Conservation (phyloP, 1,284 basidiomycete species). For the Athelia psychrophila region DNA sequence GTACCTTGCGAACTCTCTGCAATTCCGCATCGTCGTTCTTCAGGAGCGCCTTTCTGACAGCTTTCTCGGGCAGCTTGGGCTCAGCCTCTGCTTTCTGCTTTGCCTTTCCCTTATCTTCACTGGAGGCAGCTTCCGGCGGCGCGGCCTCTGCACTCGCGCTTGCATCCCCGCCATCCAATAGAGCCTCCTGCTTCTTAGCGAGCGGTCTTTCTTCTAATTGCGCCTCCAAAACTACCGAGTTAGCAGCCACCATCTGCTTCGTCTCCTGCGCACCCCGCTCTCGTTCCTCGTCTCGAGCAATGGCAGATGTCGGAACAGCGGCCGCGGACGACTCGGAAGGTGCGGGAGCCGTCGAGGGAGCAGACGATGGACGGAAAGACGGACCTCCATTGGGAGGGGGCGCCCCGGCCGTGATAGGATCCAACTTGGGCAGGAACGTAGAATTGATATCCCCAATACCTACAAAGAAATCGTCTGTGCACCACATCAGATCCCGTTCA, state of each 20-base stretch:
- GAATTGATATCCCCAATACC: conserved; percentile 99
- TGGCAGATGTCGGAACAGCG: conserved; percentile 18
- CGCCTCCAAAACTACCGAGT: conserved; percentile 74
- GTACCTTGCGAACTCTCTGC: conserved; percentile 68
- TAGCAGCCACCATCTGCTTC: conserved; percentile 55
- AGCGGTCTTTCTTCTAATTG: conserved; percentile 86
- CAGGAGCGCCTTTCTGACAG: conserved; percentile 68
- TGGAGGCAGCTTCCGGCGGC: conserved; percentile 10
- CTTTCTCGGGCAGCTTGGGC: conserved; percentile 32
- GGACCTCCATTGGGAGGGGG: conserved; percentile 12
- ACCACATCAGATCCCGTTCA: conserved; percentile 5
- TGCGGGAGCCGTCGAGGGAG: conserved; percentile 9
- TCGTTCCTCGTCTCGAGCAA: conserved; percentile 37
- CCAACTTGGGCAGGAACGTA: conserved; percentile 81
- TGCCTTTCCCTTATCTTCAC: conserved; percentile 12
- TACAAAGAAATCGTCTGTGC: conserved; percentile 91
- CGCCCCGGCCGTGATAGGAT: conserved; percentile 42
- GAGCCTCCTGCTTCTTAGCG: conserved; percentile 84
- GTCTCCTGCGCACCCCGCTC: conserved; percentile 30
- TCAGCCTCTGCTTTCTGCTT: conserved; percentile 7
- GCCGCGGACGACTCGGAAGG: conserved; percentile 16
- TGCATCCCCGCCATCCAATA: conserved; percentile 43
- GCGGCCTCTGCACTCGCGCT: not conserved
- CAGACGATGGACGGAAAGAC: not conserved
- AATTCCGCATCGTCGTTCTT: conserved; percentile 91